Percentiles rank a stretch among this genome's conserved stretches.
Evolutionary conservation across 768 basidiomycete genomes (phyloP).

Genomic region (Lactarius trivialis): DNA sequence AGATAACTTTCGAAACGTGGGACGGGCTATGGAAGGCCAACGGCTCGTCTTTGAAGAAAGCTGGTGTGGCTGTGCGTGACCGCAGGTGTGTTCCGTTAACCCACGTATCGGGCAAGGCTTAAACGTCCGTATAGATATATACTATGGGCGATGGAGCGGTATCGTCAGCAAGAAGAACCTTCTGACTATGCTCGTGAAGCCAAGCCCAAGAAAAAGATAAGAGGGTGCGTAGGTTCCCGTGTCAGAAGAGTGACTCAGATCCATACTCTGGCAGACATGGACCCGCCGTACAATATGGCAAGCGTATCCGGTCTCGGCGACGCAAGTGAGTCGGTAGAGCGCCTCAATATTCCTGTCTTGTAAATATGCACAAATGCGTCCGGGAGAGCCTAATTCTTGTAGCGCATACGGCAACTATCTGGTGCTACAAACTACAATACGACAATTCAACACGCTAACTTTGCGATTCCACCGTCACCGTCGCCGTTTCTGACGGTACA

Average conservation of each 20-base stretch:
- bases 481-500: conserved; percentile 27
- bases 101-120: background rate
- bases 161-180: conserved; percentile 48
- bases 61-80: conserved; percentile 60
- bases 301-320: conserved; percentile 56
- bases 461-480: conserved; percentile 7
- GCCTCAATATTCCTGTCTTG: background rate
- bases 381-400: background rate
- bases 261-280: conserved; percentile 48
- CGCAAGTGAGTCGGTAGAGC: conserved; percentile 9
- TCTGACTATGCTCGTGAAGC: conserved; percentile 57
- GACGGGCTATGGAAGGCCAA: conserved; percentile 61
- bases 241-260: background rate
- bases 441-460: conserved; percentile 2
- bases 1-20: conserved; percentile 62
- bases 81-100: conserved; percentile 46
- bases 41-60: conserved; percentile 52
- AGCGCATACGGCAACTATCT: background rate
- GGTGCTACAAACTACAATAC: background rate
- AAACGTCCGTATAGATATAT: conserved; percentile 50
- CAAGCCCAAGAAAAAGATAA: conserved; percentile 66
- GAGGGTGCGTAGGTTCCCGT: conserved; percentile 54
- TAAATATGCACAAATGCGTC: background rate
- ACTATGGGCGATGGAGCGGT: conserved; percentile 82
- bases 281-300: conserved; percentile 66